Percentiles rank a stretch among this genome's conserved stretches.
Evolutionary conservation across 177 flowering plant species (phyloP).

Genomic region (Tripterygium wilfordii): DNA sequence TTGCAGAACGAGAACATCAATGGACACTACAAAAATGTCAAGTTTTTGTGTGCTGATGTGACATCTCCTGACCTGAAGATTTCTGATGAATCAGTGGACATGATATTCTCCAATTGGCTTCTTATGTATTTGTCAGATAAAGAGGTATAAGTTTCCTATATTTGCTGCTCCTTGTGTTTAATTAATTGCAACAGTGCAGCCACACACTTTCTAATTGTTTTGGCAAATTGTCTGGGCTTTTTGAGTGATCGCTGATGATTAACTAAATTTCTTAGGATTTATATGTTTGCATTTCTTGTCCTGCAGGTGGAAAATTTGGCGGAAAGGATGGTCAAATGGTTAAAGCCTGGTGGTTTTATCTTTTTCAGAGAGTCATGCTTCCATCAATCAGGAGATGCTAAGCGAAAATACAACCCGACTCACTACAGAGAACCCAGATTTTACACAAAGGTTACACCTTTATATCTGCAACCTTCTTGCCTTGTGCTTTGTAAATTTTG

Average conservation of each 20-base stretch:
- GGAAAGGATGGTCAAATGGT: conserved; percentile 77
- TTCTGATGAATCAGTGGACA: conserved; percentile 61
- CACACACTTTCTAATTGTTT: not conserved
- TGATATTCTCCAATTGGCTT: conserved; percentile 93
- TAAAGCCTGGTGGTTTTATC: conserved; percentile 84
- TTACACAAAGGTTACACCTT: conserved; percentile 74
- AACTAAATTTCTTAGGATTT: not conserved
- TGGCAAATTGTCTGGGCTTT: no score
- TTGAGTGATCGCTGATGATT: no score
- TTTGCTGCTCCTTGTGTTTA: not conserved
- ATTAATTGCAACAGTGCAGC: not conserved
- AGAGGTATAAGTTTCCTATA: conserved; percentile 46
- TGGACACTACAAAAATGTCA: conserved; percentile 75
- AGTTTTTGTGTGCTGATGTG: conserved; percentile 91
- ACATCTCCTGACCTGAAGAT: conserved; percentile 71
- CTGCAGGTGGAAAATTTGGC: conserved; percentile 70
- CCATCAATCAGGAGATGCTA: conserved; percentile 87
- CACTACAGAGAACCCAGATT: conserved; percentile 94
- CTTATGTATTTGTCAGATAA: conserved; percentile 91
- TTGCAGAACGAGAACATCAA: conserved; percentile 80
- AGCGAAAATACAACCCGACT: conserved; percentile 77
- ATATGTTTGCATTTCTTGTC: not conserved
- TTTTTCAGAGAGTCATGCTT: conserved; percentile 96
- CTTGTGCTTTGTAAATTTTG: not conserved
- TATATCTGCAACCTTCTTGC: not conserved